Percentiles rank a stretch among this genome's conserved stretches.
Conservation (phyloP, 768 basidiomycete species). For the Pleurotus djamor region DNA sequence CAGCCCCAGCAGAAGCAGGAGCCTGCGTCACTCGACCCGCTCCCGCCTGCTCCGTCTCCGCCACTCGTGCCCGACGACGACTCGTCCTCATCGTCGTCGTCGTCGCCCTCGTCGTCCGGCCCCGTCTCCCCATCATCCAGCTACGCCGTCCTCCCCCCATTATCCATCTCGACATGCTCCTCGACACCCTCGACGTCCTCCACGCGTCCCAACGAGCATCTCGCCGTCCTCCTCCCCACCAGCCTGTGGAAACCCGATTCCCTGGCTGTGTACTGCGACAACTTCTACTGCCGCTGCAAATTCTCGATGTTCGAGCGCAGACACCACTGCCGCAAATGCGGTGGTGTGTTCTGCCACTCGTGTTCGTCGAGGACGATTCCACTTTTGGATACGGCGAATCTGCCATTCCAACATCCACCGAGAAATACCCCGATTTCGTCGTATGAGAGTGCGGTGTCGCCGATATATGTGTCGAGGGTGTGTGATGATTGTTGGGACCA, state of each 20-base stretch:
- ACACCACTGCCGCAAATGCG: slow-evolving; percentile 86
- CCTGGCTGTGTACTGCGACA: slow-evolving; percentile 64
- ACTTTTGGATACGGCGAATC: slow-evolving; percentile 71
- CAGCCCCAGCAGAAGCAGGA: neutral
- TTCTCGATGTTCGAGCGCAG: slow-evolving; percentile 74
- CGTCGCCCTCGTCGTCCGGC: neutral
- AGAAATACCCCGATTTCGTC: slow-evolving; percentile 56
- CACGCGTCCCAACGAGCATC: slow-evolving; percentile 46
- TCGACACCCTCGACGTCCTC: slow-evolving; percentile 16
- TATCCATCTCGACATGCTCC: slow-evolving; percentile 13
- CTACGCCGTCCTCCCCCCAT: neutral
- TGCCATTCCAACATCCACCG: slow-evolving; percentile 71
- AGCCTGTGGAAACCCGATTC: slow-evolving; percentile 79
- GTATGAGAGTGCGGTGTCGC: slow-evolving; percentile 60
- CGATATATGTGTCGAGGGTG: slow-evolving; percentile 57
- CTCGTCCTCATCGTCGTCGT: neutral
- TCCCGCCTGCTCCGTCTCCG: neutral
- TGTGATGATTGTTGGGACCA: slow-evolving; percentile 80
- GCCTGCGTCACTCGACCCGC: neutral
- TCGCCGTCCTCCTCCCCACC: slow-evolving; percentile 71
- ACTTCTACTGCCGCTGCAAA: slow-evolving; percentile 60
- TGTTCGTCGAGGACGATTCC: slow-evolving; percentile 61
- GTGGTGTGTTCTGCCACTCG: slow-evolving; percentile 68
- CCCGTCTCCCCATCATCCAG: neutral
- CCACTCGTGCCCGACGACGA: neutral